Evolutionary conservation across 2,329 filamentous ascomycete species (phyloP).

Genomic region (Cordyceps pruinosa): DNA sequence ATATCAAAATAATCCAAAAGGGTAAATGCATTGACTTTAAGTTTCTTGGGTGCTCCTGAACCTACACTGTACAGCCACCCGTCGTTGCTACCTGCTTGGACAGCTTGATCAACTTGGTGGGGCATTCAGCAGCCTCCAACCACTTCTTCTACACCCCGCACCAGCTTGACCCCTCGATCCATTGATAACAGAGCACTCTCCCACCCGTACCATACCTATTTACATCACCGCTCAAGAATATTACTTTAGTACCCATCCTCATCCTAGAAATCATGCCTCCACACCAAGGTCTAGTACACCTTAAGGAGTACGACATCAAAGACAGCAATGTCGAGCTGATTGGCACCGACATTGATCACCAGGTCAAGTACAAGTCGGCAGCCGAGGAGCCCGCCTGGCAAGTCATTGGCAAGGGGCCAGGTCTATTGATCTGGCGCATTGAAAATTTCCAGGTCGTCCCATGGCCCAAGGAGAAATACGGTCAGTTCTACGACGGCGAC

Average conservation of each 20-base stretch:
- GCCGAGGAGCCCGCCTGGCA: slow-evolving; percentile 62
- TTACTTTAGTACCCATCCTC: not conserved
- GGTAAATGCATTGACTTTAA: not conserved
- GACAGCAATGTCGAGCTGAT: slow-evolving; percentile 63
- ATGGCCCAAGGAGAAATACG: slow-evolving; percentile 50
- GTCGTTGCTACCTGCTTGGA: not conserved
- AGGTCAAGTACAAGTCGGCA: slow-evolving; percentile 61
- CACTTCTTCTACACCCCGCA: not conserved
- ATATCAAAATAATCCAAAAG: not conserved
- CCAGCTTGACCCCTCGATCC: slow-evolving; percentile 1
- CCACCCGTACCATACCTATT: not conserved
- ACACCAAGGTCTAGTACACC: slow-evolving; percentile 54
- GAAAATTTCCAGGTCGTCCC: slow-evolving; percentile 59
- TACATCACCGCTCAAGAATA: not conserved
- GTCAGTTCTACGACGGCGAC: slow-evolving; percentile 60
- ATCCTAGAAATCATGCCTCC: slow-evolving; percentile 45
- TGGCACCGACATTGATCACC: slow-evolving; percentile 57
- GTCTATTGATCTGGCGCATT: slow-evolving; percentile 59
- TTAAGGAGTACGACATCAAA: slow-evolving; percentile 58
- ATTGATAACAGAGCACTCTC: not conserved
- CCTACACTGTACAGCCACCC: not conserved
- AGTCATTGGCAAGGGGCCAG: slow-evolving; percentile 43
- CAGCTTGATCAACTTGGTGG: not conserved
- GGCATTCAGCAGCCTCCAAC: not conserved
- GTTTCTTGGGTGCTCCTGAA: not conserved